Conservation (phyloP, 495 filamentous ascomycete species). For the Parachaetomium inaequale region DNA sequence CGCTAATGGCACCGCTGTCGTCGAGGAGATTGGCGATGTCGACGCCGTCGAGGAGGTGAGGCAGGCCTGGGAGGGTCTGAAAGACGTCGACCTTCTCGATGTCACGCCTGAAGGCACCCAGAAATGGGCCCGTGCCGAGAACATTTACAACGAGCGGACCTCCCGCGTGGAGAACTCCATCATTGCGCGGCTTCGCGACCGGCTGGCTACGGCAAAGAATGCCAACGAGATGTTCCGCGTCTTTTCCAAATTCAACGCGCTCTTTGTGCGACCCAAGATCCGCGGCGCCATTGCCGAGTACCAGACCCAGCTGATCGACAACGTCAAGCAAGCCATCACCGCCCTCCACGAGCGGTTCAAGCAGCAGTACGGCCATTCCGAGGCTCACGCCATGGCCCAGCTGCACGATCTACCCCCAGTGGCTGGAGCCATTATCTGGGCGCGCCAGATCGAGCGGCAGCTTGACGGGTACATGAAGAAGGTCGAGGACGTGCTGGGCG, state of each 20-base stretch:
- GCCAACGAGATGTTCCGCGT: conserved; percentile 99
- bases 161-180: conserved; percentile 98
- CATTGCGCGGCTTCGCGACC: conserved; percentile 88
- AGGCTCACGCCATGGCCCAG: conserved; percentile 96
- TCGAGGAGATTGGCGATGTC: conserved; percentile 94
- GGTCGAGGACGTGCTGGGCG: conserved; percentile 90
- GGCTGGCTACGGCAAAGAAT: conserved; percentile 88
- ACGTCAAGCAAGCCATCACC: conserved; percentile 91
- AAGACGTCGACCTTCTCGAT: conserved; percentile 92
- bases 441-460: conserved; percentile 91
- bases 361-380: conserved; percentile 95
- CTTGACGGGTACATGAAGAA: conserved; percentile 95
- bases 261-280: conserved; percentile 96
- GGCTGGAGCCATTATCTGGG: conserved; percentile 95
- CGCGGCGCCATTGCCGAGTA: conserved; percentile 96
- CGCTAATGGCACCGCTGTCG: conserved; percentile 61
- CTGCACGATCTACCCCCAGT: conserved; percentile 92
- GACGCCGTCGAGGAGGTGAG: conserved; percentile 97
- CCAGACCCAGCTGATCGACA: conserved; percentile 93
- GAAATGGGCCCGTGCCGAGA: conserved; percentile 87
- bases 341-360: conserved; percentile 95
- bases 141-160: conserved; percentile 93
- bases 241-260: conserved; percentile 98
- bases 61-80: conserved; percentile 87
- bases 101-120: conserved; percentile 83